Evolutionary conservation across 2,329 filamentous ascomycete genomes (phyloP), one percentile per base, ranked within the genome.

Genomic region (Aspergillus ibericus): DNA sequence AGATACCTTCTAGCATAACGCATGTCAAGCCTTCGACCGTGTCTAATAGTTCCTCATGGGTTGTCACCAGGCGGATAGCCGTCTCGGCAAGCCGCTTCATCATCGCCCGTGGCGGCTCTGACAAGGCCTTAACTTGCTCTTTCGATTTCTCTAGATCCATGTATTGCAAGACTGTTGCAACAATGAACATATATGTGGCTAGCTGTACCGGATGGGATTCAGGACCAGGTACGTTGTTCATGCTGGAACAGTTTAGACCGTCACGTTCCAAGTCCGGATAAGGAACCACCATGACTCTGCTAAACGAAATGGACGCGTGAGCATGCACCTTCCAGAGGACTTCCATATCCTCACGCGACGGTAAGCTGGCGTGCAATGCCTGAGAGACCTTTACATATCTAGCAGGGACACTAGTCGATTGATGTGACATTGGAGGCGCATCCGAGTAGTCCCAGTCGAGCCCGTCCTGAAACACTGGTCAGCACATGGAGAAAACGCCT

Each of bases 131-230:
- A 8, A 59, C 55, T 2, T 25, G 36, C 36, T 13, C 44, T 3
- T 44, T n/a, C 4, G 51, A 38, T 29, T 36, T 16, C 0, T n/a
- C 10, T 15, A 76, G 76, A 0, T 76, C 73, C 32, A 82, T 67
- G 29, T 80, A 77, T 66, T 84, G 82, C 10, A 83, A 71, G 57
- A 76, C 80, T 12, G 78, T 72, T 2, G 75, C 74, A 4, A 83
- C 61, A 27, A 81, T 77, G 10, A 85, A 71, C 20, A 85, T 74
- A 6, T 77, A 74, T 56, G 76, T 78, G 2, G 81, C 81, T 1
- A 85, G 69, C 5, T 82, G 60, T 2, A 79, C 72, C 0, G 82
- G 83, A 63, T 84, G 83, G 25, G 74, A 75, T 0, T 68, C 71
- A 10, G 57, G 20, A 2, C 29, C 29, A 10, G 29, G 29, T 3